A percentile compares a stretch with the other conserved stretches of the same genome.
Conservation (phyloP, 257 asterid genomes). For the Solanum commersonii region DNA sequence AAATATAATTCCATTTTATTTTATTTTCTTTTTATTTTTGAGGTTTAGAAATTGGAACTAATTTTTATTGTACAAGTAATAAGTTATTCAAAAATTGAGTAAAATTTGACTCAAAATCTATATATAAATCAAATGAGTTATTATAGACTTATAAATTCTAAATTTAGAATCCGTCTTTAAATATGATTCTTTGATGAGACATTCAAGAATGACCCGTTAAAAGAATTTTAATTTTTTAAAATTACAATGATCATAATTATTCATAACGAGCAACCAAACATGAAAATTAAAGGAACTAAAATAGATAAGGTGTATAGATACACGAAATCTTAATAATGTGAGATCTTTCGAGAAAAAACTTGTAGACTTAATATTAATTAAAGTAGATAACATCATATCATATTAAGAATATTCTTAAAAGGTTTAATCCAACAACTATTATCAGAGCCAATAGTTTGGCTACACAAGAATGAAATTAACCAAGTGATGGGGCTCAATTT, state of each 20-base stretch:
- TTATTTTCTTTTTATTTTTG: neutral
- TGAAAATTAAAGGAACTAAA: too few relatives aligned
- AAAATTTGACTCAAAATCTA: neutral
- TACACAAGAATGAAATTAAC: too few relatives aligned
- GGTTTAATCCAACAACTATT: too few relatives aligned
- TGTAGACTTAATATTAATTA: too few relatives aligned
- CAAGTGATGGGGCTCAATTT: too few relatives aligned
- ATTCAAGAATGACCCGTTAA: neutral
- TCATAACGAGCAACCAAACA: too few relatives aligned
- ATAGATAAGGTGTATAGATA: too few relatives aligned
- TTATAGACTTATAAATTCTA: neutral
- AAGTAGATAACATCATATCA: neutral
- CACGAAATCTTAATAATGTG: neutral
- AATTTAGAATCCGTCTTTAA: neutral
- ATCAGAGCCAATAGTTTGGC: too few relatives aligned
- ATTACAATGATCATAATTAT: too few relatives aligned
- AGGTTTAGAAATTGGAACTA: neutral
- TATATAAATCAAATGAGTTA: neutral
- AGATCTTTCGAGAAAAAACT: neutral
- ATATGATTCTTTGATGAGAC: neutral
- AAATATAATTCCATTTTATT: neutral
- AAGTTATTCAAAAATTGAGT: neutral
- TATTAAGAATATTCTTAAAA: too few relatives aligned
- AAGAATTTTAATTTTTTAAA: too few relatives aligned
- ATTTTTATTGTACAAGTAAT: too few relatives aligned